Base-by-base conservation (phyloP, 345 rosid species). In the Bruguiera parviflora region DNA sequence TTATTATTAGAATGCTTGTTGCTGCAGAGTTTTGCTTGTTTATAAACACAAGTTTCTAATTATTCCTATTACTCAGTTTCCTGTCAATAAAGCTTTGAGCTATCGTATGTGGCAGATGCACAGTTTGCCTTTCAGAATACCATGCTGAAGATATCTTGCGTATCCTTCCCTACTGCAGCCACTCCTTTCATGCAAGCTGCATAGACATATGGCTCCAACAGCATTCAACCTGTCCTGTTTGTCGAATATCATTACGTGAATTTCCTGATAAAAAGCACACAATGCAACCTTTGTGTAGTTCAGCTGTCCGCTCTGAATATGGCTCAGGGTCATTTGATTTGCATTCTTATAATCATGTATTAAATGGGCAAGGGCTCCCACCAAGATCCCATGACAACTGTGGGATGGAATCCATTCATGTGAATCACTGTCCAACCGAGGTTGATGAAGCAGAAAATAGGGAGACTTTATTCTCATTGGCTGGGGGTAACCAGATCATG, bases 191-290 rank as follows among this genome's bases (percentile, higher is more conserved):
- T 37, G 73, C 76, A 19, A 76, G 79, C 63, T 90, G 96, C 81
- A 88, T 90, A 75, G 96, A 90, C 84, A 69, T 81, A 65, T 90
- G 96, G 96, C 66, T 90, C 43, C 89, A 82, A 70, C 91, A 83
- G 69, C 91, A 90, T 64, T 82, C 89, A 19, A 90, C 96, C 20
- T 90, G 96, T 71, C 96, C 96, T 5, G 82, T 90, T 59, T 90
- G 96, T 72, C 84, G 92, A 73, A 73, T 87, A 66, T 90, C 96
- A 25, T 67, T 84, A 39, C 86, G 84, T 5, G 88, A 87, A 66
- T 72, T 71, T 25, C 84, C 88, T 0, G 86, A 82, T 63, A 86
- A 76, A 63, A 86, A 86, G 71, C 75, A 71, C 5, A 61, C 63
- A 49, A 83, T 90, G 92, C 90, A 84, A 64, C 92, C 91, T 29